These are phyloP conservation scores for Sporothrix humicola DNA, from an alignment of 2,329 filamentous ascomycete species.

Conservation along the genomic window DNA sequence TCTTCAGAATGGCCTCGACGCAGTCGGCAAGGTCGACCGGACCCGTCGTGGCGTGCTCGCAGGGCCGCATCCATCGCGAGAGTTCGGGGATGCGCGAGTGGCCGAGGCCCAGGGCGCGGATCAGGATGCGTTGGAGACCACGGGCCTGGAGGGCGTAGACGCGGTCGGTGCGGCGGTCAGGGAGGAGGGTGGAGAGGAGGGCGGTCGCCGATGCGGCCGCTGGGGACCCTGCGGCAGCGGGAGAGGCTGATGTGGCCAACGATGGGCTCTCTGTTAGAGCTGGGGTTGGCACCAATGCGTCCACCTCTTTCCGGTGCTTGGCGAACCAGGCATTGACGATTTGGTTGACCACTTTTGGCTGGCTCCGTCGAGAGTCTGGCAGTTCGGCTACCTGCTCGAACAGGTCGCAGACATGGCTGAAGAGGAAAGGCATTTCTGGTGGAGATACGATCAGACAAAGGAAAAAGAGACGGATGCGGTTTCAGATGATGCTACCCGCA, in stretches of 20 bases:
- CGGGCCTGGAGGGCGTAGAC: constrained; percentile 73
- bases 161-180: constrained; percentile 75
- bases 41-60: constrained; percentile 61
- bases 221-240: constrained; percentile 57
- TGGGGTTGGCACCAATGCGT: constrained; percentile 3
- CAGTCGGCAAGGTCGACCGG: constrained; percentile 75
- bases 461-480: not conserved
- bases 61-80: constrained; percentile 63
- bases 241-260: not conserved
- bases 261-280: not conserved
- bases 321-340: constrained; percentile 71
- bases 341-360: constrained; percentile 14
- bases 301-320: constrained; percentile 55
- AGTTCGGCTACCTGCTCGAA: constrained; percentile 68
- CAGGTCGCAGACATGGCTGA: constrained; percentile 74
- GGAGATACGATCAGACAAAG: not conserved
- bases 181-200: constrained; percentile 76
- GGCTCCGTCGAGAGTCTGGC: constrained; percentile 44
- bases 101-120: constrained; percentile 69
- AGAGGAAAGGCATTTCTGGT: constrained; percentile 65
- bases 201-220: constrained; percentile 61
- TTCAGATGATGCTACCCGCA: not conserved
- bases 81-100: constrained; percentile 66
- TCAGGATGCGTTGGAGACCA: constrained; percentile 70
- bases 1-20: constrained; percentile 66